A percentile compares a stretch with the other conserved stretches of the same genome.
Conservation (phyloP, 1,284 basidiomycete genomes). For the Trichosporon sp. region DNA sequence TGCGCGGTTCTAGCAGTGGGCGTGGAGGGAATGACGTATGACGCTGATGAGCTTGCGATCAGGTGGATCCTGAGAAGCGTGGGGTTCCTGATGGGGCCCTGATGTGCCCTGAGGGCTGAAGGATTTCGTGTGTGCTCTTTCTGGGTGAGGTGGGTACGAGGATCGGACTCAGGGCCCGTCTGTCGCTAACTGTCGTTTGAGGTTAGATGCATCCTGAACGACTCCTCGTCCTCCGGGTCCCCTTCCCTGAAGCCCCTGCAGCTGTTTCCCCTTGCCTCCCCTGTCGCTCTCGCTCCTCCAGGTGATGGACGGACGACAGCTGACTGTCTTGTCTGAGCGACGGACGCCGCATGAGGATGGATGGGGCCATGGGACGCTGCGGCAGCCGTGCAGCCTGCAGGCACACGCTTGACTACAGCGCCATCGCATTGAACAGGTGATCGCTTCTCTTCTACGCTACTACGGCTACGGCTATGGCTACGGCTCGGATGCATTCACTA, state of each 20-base stretch:
- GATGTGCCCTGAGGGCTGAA: neutral
- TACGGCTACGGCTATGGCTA: neutral
- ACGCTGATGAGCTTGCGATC: neutral
- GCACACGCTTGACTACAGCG: slow-evolving; percentile 8
- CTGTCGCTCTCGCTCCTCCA: neutral
- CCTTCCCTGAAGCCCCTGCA: neutral
- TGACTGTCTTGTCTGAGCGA: neutral
- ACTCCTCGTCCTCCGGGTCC: neutral
- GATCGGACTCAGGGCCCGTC: slow-evolving; percentile 6
- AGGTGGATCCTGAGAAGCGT: neutral
- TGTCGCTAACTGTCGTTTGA: slow-evolving; percentile 20
- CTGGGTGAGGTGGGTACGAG: neutral
- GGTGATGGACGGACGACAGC: neutral
- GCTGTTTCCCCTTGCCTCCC: neutral
- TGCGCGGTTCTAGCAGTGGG: neutral
- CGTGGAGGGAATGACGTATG: slow-evolving; percentile 16
- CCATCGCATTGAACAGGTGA: neutral
- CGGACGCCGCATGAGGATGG: neutral
- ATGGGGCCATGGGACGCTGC: neutral
- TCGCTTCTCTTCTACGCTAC: slow-evolving; percentile 5
- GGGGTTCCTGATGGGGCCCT: neutral
- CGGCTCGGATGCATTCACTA: slow-evolving; percentile 7
- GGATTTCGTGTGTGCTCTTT: neutral
- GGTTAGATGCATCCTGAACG: neutral
- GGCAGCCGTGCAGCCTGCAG: slow-evolving; percentile 7